Evolutionary conservation across 1,284 basidiomycete genomes (phyloP).

Genomic region (Sanghuangporus weigelae): DNA sequence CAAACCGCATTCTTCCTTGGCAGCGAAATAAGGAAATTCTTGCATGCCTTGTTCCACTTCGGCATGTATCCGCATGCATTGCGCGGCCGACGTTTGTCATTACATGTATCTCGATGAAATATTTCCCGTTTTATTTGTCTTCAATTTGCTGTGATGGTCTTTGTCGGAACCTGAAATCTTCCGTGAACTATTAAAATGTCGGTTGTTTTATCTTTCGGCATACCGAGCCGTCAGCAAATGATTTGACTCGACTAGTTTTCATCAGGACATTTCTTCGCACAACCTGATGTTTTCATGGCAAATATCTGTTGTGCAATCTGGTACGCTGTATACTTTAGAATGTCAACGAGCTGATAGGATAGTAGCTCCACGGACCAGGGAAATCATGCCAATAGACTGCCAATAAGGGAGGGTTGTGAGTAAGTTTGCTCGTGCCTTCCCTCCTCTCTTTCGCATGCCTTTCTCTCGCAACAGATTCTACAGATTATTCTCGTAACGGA

Average conservation of each 20-base stretch:
- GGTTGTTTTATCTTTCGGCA: neutral
- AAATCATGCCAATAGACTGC: too few species aligned
- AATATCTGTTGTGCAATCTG: too few species aligned
- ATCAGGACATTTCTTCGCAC: too few species aligned
- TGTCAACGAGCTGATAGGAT: too few species aligned
- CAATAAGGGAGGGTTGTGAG: too few species aligned
- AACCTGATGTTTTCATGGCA: too few species aligned
- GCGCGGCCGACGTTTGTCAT: neutral
- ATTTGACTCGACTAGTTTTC: neutral
- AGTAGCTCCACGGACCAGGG: too few species aligned
- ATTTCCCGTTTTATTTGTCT: neutral
- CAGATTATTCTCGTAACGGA: too few species aligned
- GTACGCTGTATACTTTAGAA: too few species aligned
- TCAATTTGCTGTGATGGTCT: neutral
- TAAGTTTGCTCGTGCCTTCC: too few species aligned
- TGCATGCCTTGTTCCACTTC: neutral
- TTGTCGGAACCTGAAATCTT: neutral
- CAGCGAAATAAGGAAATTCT: neutral
- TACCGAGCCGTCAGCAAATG: neutral
- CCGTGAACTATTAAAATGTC: neutral
- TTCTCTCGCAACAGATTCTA: too few species aligned
- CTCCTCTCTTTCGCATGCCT: too few species aligned
- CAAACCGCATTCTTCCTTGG: neutral
- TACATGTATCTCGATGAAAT: neutral
- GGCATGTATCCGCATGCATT: neutral